These are phyloP conservation scores for Flaveria linearis DNA, from an alignment of 129 eudicot genomes.

Conservation along the genomic window DNA sequence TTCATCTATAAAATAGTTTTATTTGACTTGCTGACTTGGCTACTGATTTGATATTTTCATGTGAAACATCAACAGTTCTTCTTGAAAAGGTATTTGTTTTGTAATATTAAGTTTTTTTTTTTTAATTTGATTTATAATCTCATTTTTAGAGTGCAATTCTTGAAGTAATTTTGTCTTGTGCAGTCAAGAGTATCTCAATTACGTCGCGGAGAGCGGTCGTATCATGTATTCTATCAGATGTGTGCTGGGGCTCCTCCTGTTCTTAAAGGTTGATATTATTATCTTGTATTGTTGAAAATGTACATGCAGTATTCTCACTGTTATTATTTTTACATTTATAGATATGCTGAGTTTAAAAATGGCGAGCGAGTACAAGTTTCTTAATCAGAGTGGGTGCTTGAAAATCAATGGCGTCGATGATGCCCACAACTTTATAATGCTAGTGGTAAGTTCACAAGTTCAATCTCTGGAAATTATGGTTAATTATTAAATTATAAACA, in stretches of 20 bases:
- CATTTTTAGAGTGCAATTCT: neutral
- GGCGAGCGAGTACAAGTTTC: conserved; percentile 72
- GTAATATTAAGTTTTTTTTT: neutral
- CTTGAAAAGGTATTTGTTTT: conserved; percentile 78
- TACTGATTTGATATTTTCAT: conserved; percentile 37
- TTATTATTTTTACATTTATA: conserved; percentile 31
- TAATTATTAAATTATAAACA: conserved; percentile 8
- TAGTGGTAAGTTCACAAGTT: conserved; percentile 51
- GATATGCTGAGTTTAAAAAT: conserved; percentile 68
- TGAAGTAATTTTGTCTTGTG: conserved; percentile 20
- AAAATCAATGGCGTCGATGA: conserved; percentile 69
- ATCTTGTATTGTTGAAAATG: neutral
- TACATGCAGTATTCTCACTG: neutral
- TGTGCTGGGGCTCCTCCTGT: conserved; percentile 85
- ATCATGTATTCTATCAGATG: conserved; percentile 92
- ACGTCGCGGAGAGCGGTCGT: conserved; percentile 82
- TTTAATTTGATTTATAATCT: conserved; percentile 1
- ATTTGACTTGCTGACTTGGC: conserved; percentile 25
- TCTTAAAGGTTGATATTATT: conserved; percentile 56
- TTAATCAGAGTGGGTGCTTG: conserved; percentile 82
- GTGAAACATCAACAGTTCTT: conserved; percentile 52
- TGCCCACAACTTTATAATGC: conserved; percentile 57
- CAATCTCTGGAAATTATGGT: neutral
- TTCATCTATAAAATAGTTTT: neutral
- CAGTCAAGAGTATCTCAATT: conserved; percentile 96